Conservation (phyloP, 305 asterid species). For the Fraxinus floribunda region DNA sequence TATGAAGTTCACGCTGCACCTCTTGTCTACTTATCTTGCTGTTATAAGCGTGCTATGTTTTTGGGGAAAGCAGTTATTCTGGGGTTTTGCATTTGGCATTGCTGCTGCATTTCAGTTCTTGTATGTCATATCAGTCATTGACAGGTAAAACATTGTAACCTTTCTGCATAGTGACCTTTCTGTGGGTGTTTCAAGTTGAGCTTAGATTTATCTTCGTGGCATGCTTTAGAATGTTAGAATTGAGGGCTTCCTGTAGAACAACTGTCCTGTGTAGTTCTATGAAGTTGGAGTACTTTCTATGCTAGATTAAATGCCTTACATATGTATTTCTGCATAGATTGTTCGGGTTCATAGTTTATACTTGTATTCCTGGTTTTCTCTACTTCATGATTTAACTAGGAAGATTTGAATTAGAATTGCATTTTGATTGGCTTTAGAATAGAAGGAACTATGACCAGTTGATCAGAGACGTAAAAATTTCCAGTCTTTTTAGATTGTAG, state of each 20-base stretch:
- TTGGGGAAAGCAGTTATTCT: constrained; percentile 75
- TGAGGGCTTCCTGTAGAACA: background rate
- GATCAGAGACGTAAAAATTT: no score
- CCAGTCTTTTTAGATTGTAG: no score
- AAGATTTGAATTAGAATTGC: background rate
- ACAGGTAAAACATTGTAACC: constrained; percentile 53
- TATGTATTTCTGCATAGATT: background rate
- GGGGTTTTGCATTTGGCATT: constrained; percentile 89
- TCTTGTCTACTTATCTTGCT: constrained; percentile 93
- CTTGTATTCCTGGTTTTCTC: background rate
- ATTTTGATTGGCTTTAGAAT: background rate
- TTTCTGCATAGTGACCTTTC: background rate
- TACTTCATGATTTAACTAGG: background rate
- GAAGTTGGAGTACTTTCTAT: background rate
- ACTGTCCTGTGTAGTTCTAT: background rate
- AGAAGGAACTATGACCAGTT: background rate
- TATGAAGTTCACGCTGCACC: constrained; percentile 84
- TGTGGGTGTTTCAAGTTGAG: background rate
- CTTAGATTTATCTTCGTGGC: background rate
- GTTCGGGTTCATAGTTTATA: background rate
- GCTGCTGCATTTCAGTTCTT: constrained; percentile 87
- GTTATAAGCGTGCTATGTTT: constrained; percentile 85
- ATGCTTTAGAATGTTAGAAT: background rate
- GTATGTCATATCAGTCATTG: constrained; percentile 82
- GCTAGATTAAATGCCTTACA: background rate